Conservation (phyloP, 108 stramenopile genomes). For the Pelagomonas calceolata region DNA sequence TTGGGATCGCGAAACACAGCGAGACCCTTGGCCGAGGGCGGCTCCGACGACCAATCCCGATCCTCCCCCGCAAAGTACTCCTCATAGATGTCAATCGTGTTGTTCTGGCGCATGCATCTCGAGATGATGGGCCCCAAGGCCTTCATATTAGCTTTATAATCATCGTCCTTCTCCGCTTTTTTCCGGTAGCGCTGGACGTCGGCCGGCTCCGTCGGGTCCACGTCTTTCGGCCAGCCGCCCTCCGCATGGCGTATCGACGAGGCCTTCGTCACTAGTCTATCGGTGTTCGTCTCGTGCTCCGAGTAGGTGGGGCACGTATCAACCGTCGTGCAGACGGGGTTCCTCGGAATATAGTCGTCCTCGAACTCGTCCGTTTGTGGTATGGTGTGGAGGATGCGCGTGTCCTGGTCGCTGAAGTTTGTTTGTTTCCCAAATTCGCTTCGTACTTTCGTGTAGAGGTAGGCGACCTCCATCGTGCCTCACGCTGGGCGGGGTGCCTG, state of each 20-base stretch:
- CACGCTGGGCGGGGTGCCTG: too few species aligned
- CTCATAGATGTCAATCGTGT: conserved; percentile 77
- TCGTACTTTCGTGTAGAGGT: conserved; percentile 48
- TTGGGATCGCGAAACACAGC: conserved; percentile 78
- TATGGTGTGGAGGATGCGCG: conserved; percentile 36
- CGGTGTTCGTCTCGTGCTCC: conserved; percentile 65
- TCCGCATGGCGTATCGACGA: conserved; percentile 64
- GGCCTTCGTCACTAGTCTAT: conserved; percentile 52
- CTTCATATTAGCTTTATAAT: conserved; percentile 60
- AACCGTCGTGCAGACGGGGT: conserved; percentile 17
- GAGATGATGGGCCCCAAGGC: conserved; percentile 57
- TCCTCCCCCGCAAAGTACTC: conserved; percentile 48
- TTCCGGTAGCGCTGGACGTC: conserved; percentile 61
- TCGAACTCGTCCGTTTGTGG: conserved; percentile 38
- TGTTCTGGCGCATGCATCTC: conserved; percentile 71
- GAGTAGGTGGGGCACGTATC: conserved; percentile 35
- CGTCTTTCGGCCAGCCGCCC: conserved; percentile 84
- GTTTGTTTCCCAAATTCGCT: conserved; percentile 52
- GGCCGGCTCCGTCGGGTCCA: conserved; percentile 67
- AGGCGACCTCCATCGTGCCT: conserved; percentile 33
- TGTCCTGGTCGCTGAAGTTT: conserved; percentile 45
- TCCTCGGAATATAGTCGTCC: conserved; percentile 26
- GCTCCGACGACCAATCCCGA: conserved; percentile 60
- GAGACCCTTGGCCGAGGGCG: conserved; percentile 71
- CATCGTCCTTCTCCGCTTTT: conserved; percentile 76